Evolutionary conservation across 2,329 filamentous ascomycete species (phyloP).

Genomic region (Nemania sp.): DNA sequence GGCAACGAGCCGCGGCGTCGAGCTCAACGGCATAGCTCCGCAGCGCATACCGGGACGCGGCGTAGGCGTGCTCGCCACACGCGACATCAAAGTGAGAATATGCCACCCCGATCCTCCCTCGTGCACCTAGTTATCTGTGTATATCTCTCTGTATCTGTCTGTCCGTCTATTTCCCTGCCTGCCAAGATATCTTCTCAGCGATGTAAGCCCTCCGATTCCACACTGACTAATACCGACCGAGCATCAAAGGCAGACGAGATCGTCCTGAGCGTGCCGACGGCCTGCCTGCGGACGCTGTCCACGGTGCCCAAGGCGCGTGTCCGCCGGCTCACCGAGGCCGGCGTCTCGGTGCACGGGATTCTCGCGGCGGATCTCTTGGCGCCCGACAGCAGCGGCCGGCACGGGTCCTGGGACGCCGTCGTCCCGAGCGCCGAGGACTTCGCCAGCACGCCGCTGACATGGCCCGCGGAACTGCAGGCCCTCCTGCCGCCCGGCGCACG

Average conservation of each 20-base stretch:
- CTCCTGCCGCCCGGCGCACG: constrained; percentile 52
- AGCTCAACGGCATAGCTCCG: constrained; percentile 69
- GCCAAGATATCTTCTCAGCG: too few species aligned
- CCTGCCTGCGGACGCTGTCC: constrained; percentile 66
- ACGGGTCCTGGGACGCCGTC: constrained; percentile 65
- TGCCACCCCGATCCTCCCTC: neutral
- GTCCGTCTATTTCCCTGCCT: too few species aligned
- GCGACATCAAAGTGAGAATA: constrained; percentile 63
- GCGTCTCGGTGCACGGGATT: constrained; percentile 69
- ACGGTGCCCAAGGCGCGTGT: constrained; percentile 60
- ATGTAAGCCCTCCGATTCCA: too few species aligned
- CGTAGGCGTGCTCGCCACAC: constrained; percentile 75
- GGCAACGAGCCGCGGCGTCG: constrained; percentile 67
- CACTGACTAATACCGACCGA: neutral
- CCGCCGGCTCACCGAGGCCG: constrained; percentile 52
- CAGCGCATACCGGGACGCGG: constrained; percentile 72
- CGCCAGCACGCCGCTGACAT: constrained; percentile 52
- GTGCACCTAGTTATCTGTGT: neutral
- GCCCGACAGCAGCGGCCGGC: constrained; percentile 53
- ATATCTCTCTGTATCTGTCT: neutral
- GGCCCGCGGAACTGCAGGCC: constrained; percentile 51
- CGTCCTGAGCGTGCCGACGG: constrained; percentile 68
- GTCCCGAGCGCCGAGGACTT: constrained; percentile 70
- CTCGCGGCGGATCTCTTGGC: constrained; percentile 72
- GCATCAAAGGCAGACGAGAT: constrained; percentile 58